Conservation (phyloP, 257 asterid genomes). For the Solanum neorickii region DNA sequence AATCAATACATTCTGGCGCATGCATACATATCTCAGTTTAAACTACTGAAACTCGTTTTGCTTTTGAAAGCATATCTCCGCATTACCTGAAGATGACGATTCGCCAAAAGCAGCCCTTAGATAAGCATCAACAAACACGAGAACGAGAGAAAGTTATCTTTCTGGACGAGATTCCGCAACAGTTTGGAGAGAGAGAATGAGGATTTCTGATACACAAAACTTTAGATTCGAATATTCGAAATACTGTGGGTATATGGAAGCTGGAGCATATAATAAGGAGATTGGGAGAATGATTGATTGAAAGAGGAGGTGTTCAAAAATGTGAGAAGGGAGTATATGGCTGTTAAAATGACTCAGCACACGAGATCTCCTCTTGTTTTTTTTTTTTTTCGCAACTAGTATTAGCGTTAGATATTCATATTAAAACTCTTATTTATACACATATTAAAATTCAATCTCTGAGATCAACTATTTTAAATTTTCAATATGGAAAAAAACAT, state of each 20-base stretch:
- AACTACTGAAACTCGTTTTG: neutral
- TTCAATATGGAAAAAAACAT: no score
- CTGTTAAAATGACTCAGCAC: neutral
- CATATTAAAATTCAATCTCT: fast-evolving
- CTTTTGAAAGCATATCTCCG: neutral
- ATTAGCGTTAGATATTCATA: no score
- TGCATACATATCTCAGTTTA: neutral
- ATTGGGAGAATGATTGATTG: neutral
- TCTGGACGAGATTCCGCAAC: neutral
- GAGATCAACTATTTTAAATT: no score
- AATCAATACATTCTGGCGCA: neutral
- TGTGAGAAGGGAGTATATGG: neutral
- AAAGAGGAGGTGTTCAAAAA: neutral
- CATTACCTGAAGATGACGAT: neutral
- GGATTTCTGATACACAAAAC: neutral
- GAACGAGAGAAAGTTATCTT: neutral
- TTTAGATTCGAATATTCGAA: neutral
- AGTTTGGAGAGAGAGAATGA: neutral
- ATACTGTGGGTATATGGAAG: neutral
- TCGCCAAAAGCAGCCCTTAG: neutral
- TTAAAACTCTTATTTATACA: no score
- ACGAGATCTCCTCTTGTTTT: neutral
- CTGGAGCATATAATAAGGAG: neutral
- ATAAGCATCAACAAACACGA: neutral
- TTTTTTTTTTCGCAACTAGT: fast-evolving